phyloP scores from a whole-genome alignment of 2,329 filamentous ascomycete genomes.

The Escovopsis weberi region DNA sequence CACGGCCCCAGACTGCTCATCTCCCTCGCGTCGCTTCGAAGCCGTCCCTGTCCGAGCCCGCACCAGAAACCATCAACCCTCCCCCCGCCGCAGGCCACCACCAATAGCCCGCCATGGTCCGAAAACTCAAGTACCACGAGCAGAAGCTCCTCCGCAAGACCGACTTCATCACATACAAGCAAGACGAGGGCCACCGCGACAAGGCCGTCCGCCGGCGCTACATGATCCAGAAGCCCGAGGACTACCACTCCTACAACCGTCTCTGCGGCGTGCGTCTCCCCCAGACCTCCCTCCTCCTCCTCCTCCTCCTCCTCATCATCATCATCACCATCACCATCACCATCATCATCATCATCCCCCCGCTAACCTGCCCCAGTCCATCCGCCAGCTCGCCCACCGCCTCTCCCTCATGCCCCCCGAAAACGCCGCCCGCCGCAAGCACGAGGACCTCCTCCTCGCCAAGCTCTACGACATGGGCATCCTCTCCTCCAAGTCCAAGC shows the following conservation, averaged over 20 bases:
- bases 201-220: slow-evolving; percentile 69
- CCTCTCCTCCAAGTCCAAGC: slow-evolving; percentile 58
- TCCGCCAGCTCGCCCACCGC: slow-evolving; percentile 79
- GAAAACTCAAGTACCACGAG: slow-evolving; percentile 95
- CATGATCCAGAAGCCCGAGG: slow-evolving; percentile 76
- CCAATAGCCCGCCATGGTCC: slow-evolving; percentile 53
- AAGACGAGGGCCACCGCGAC: slow-evolving; percentile 75
- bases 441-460: slow-evolving; percentile 75
- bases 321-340: too few species aligned
- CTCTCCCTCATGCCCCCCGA: slow-evolving; percentile 71
- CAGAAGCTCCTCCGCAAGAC: slow-evolving; percentile 85
- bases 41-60: background rate
- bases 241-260: slow-evolving; percentile 56
- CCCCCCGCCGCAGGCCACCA: background rate
- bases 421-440: slow-evolving; percentile 63
- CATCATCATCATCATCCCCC: too few species aligned
- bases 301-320: background rate
- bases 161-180: slow-evolving; percentile 90
- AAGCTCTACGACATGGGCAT: slow-evolving; percentile 93
- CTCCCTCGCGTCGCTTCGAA: too few species aligned
- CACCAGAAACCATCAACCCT: background rate
- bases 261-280: slow-evolving; percentile 45
- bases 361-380: slow-evolving; percentile 33
- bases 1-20: too few species aligned
- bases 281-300: background rate